Evolutionary conservation across 2,329 filamentous ascomycete species (phyloP), one percentile per base, ranked within the genome.

Genomic region (Xylariaceae sp.): DNA sequence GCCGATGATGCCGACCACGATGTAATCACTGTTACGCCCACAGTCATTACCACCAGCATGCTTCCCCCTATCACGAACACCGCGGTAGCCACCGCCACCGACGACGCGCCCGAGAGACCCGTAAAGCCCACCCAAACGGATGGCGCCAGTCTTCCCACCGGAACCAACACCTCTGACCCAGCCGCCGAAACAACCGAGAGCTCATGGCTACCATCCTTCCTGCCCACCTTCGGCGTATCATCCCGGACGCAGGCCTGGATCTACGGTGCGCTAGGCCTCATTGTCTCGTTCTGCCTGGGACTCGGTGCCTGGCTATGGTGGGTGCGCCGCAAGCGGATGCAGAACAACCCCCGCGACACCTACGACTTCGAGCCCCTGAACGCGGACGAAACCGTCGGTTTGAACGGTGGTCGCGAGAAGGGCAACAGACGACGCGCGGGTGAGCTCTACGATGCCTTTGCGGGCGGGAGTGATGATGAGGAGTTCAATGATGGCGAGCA

Each of bases 381-480:
- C 68, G 88, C 92, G 58, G 88, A 91, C 17, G 92, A 96, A 67
- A 79, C 81, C 13, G 79, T 86, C 66, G 80, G 81, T 34, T 72
- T 85, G 3, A 78, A 77, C 56, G 71, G 75, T 6, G 68, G 68
- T 60, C 76, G 61, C 66, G 76, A 74, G 66, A 77, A 77, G 66
- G 77, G 78, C 59, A 57, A 61, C 37, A 80, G 82, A 65, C 80
- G 81, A 55, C 74, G 90, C 17, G 94, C 91, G 1, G 92, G 93
- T 34, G 93, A 97, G 77, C 77, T 99, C 50, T 99, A 99, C 73
- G 94, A 99, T 78, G 94, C 94, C 3, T 99, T 99, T 80, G 94
- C 94, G 0, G 92, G 90, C 13, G 93, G 92, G 55, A 86, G 83
- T 62, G 82, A 83, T 23, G 93, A 93, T 59, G 92, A 94, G 59